Percentiles rank a stretch among this genome's conserved stretches.
These are phyloP conservation scores for Laetiporus sulphureus DNA, from an alignment of 1,284 basidiomycete species.

Conservation along the genomic window DNA sequence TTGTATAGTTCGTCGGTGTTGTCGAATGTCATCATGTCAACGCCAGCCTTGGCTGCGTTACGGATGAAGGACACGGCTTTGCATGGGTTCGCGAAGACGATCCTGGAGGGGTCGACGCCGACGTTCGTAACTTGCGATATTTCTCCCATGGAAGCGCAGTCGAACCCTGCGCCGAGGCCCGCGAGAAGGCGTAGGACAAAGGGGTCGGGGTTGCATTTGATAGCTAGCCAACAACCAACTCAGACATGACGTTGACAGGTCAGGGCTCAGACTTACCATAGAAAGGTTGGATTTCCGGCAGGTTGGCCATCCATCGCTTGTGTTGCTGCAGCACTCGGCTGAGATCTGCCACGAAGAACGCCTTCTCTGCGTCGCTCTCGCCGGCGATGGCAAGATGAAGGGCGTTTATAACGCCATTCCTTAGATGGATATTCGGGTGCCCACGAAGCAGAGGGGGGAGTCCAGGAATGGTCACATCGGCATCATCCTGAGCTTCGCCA, in stretches of 20 bases:
- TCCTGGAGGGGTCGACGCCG: constrained; percentile 68
- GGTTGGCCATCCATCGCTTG: constrained; percentile 73
- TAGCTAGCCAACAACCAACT: constrained; percentile 41
- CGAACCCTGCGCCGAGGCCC: constrained; percentile 88
- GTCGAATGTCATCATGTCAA: constrained; percentile 97
- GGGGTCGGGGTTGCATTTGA: constrained; percentile 98
- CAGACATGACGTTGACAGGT: constrained; percentile 10
- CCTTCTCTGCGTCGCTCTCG: constrained; percentile 77
- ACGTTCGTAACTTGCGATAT: constrained; percentile 79
- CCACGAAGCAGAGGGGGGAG: constrained; percentile 63
- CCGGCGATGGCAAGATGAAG: constrained; percentile 42
- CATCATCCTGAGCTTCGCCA: constrained; percentile 20
- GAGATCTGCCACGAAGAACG: constrained; percentile 96
- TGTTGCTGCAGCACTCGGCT: constrained; percentile 86
- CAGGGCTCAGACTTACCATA: constrained; percentile 56
- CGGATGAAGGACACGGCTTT: constrained; percentile 94
- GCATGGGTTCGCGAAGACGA: constrained; percentile 99
- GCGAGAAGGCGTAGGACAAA: constrained; percentile 89
- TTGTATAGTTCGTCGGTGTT: constrained; percentile 98
- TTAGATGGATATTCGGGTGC: constrained; percentile 64
- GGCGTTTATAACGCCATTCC: constrained; percentile 65
- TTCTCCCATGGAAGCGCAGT: constrained; percentile 97
- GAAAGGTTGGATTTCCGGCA: constrained; percentile 89
- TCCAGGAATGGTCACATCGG: constrained; percentile 44
- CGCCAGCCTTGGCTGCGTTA: constrained; percentile 71